Evolutionary conservation across 1,284 basidiomycete species (phyloP).

Genomic region (Microbotryum scabiosae): DNA sequence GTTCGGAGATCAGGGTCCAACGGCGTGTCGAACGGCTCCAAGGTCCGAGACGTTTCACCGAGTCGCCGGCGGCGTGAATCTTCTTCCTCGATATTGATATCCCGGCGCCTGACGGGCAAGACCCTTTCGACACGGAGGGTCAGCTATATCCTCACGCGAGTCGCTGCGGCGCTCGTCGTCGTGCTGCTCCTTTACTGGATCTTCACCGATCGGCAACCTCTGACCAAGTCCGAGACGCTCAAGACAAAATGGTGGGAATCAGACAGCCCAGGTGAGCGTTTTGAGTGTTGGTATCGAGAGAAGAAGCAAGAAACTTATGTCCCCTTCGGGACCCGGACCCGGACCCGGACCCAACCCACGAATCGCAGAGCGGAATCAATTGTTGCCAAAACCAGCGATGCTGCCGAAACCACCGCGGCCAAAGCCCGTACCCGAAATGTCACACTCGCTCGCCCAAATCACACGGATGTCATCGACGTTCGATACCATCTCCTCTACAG

Average conservation of each 20-base stretch:
- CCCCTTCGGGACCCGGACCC: not conserved
- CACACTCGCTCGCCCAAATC: conserved; percentile 19
- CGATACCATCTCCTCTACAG: not conserved
- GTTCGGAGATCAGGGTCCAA: too few species aligned
- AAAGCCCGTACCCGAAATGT: conserved; percentile 6
- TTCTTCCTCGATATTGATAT: too few species aligned
- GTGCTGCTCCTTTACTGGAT: too few species aligned
- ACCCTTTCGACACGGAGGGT: too few species aligned
- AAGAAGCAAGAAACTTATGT: not conserved
- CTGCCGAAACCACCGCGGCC: conserved; percentile 9
- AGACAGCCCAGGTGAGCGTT: conserved; percentile 6
- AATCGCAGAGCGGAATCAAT: conserved; percentile 6
- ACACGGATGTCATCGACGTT: conserved; percentile 17
- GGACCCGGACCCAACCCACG: too few species aligned
- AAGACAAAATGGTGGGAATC: conserved; percentile 25
- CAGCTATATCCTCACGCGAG: too few species aligned
- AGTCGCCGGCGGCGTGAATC: too few species aligned
- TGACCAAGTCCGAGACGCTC: conserved; percentile 1
- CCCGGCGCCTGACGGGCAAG: too few species aligned
- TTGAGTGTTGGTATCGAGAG: not conserved
- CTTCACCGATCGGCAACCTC: too few species aligned
- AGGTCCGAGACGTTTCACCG: too few species aligned
- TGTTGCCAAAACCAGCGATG: conserved; percentile 17
- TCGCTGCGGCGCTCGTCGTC: too few species aligned
- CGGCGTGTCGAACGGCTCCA: too few species aligned